These are phyloP conservation scores for Leccinum disarticulatum DNA, from an alignment of 768 basidiomycete species.

Conservation along the genomic window DNA sequence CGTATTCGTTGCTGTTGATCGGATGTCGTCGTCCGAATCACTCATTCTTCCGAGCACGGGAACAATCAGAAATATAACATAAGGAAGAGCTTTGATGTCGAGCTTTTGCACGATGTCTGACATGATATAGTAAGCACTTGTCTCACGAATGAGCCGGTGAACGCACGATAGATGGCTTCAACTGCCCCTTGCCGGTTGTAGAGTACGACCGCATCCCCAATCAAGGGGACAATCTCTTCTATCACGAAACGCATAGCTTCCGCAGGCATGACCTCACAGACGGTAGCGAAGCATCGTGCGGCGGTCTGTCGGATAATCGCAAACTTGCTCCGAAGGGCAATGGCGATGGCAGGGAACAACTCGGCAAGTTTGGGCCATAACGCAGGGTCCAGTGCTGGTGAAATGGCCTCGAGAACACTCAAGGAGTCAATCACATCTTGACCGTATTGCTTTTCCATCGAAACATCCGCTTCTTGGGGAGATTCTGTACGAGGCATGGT, in stretches of 20 bases:
- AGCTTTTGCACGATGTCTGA: slow-evolving; percentile 88
- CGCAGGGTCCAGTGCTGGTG: slow-evolving; percentile 68
- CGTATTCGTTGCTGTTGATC: slow-evolving; percentile 93
- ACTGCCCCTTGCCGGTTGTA: slow-evolving; percentile 85
- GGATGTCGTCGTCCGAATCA: slow-evolving; percentile 87
- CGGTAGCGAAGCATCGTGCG: slow-evolving; percentile 81
- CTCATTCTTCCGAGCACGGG: slow-evolving; percentile 98
- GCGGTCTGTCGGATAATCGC: slow-evolving; percentile 89
- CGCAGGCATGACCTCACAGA: slow-evolving; percentile 83
- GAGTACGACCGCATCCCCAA: slow-evolving; percentile 74
- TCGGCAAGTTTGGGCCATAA: slow-evolving; percentile 68
- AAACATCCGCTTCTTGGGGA: slow-evolving; percentile 55
- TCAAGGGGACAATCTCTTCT: slow-evolving; percentile 74
- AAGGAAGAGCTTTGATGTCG: slow-evolving; percentile 93
- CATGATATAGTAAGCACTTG: slow-evolving; percentile 13
- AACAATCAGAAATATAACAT: slow-evolving; percentile 95
- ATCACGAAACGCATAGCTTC: slow-evolving; percentile 91
- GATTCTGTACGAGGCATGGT: slow-evolving; percentile 40
- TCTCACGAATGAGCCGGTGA: not conserved
- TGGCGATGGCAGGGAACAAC: slow-evolving; percentile 73
- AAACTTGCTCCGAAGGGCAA: slow-evolving; percentile 81
- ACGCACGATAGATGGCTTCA: slow-evolving; percentile 58
- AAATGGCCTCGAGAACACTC: slow-evolving; percentile 82
- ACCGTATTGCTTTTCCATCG: slow-evolving; percentile 71
- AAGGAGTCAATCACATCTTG: slow-evolving; percentile 93